Percentiles rank a stretch among this genome's conserved stretches.
Evolutionary conservation across 2,329 filamentous ascomycete species (phyloP).

Genomic region (Colletotrichum melonis): DNA sequence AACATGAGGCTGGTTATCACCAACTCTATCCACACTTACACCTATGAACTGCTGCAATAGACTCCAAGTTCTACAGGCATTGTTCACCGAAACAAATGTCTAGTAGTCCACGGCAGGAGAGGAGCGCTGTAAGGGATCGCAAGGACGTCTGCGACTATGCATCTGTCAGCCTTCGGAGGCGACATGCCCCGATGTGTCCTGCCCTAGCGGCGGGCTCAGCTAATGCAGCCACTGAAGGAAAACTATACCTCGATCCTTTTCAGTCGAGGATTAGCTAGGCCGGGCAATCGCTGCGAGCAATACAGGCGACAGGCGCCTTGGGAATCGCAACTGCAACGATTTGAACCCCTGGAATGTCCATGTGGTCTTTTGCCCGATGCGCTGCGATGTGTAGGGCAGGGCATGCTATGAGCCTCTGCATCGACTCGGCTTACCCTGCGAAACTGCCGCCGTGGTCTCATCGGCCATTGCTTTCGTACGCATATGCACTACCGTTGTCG

Average conservation of each 20-base stretch:
- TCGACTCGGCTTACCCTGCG: not conserved
- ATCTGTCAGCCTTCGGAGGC: not conserved
- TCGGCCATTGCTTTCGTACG: slow-evolving; percentile 5
- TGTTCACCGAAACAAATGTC: not conserved
- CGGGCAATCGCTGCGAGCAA: slow-evolving; percentile 5
- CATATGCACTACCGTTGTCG: slow-evolving; percentile 29
- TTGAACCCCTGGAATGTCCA: slow-evolving; percentile 29
- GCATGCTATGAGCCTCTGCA: slow-evolving; percentile 25
- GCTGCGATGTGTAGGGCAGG: slow-evolving; percentile 13
- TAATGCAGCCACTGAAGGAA: slow-evolving; percentile 24
- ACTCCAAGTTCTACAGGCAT: not conserved
- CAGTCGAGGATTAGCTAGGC: slow-evolving; percentile 2
- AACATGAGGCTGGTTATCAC: not conserved
- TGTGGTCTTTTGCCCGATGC: slow-evolving; percentile 21
- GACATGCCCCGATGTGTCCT: slow-evolving; percentile 3
- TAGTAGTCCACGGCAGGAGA: no score
- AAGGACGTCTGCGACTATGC: not conserved
- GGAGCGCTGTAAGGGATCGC: slow-evolving; percentile 1
- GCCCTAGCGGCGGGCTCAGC: slow-evolving; percentile 8
- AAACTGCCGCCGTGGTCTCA: not conserved
- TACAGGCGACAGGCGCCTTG: slow-evolving; percentile 1
- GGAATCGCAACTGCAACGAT: slow-evolving; percentile 15
- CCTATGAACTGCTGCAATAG: not conserved
- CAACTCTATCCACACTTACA: not conserved
- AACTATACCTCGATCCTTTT: not conserved